phyloP scores from a whole-genome alignment of 164 flowering plant genomes.

The Macadamia integrifolia region DNA sequence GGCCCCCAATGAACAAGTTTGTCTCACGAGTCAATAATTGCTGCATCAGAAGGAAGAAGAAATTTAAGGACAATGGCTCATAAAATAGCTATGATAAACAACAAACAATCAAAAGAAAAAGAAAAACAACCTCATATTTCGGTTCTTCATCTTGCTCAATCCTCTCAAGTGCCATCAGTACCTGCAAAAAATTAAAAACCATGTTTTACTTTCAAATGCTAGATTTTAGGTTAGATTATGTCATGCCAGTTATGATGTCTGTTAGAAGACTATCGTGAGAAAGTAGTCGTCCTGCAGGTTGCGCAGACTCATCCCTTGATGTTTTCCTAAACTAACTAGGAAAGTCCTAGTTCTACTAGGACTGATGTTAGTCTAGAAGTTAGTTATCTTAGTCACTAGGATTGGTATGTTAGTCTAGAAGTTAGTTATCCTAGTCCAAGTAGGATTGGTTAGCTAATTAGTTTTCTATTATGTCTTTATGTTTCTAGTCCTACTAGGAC shows the following conservation, averaged over 20 bases:
- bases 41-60: slow-evolving; percentile 29
- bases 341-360: no score
- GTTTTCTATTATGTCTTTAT: no score
- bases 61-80: slow-evolving; percentile 5
- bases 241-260: background rate
- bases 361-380: no score
- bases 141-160: slow-evolving; percentile 83
- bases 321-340: no score
- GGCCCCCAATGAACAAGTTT: slow-evolving; percentile 60
- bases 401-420: no score
- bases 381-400: no score
- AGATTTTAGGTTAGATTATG: background rate
- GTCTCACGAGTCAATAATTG: slow-evolving; percentile 73
- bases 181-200: slow-evolving; percentile 30
- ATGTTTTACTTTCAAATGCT: slow-evolving; percentile 2
- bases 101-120: slow-evolving; percentile 20
- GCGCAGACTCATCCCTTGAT: no score
- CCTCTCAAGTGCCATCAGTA: slow-evolving; percentile 79
- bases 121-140: slow-evolving; percentile 75
- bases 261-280: no score
- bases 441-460: no score
- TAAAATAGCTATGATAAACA: background rate
- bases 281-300: no score
- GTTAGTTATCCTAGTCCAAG: no score
- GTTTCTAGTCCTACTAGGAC: no score